phyloP scores from a whole-genome alignment of 257 asterid genomes.

The Gentiana macrophylla region DNA sequence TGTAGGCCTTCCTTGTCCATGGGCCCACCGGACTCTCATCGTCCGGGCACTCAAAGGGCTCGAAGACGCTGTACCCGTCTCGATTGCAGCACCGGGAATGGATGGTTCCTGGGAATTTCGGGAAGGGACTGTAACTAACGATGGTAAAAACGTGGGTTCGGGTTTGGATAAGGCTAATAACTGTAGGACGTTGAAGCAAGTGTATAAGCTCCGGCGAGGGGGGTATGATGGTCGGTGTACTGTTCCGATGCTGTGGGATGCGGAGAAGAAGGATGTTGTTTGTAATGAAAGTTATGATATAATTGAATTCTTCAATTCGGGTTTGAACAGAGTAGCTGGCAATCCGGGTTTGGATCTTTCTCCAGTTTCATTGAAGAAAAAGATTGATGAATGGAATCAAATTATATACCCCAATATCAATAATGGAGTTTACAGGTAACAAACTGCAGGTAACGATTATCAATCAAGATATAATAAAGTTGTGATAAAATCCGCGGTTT shows the following conservation, averaged over 20 bases:
- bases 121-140: constrained; percentile 3
- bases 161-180: constrained; percentile 56
- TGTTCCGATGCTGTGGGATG: constrained; percentile 94
- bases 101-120: constrained; percentile 84
- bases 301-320: constrained; percentile 55
- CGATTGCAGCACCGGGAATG: constrained; percentile 64
- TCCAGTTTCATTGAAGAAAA: constrained; percentile 38
- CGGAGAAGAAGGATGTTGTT: constrained; percentile 42
- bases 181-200: constrained; percentile 57
- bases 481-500: too few relatives aligned
- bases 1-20: constrained; percentile 92
- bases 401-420: constrained; percentile 69
- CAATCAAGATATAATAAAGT: too few relatives aligned
- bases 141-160: constrained; percentile 22
- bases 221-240: constrained; percentile 72
- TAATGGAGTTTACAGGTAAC: constrained; percentile 84
- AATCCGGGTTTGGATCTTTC: constrained; percentile 65
- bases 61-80: constrained; percentile 46
- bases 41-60: constrained; percentile 92
- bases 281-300: constrained; percentile 95
- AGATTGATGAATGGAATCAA: constrained; percentile 63
- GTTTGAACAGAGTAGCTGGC: constrained; percentile 40
- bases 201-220: constrained; percentile 45
- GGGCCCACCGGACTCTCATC: constrained; percentile 97
- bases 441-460: too few relatives aligned